Evolutionary conservation across 768 basidiomycete genomes (phyloP), one percentile per base, ranked within the genome.

Genomic region (Leucocoprinus birnbaumii): DNA sequence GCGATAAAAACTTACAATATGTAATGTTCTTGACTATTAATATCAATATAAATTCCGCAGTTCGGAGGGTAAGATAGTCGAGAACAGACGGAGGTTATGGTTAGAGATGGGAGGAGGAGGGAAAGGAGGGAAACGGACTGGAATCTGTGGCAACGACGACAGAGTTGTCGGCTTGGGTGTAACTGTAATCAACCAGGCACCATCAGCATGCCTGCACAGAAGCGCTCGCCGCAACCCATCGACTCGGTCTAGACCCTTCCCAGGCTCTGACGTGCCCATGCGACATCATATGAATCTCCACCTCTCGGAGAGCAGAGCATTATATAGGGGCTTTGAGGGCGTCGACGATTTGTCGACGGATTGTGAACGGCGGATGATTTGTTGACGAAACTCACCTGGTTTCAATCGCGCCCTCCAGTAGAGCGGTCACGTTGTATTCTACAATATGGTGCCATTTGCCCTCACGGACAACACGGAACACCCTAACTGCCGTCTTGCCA

Each of bases 121-220:
- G 24, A 21, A n/a, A 48, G 25, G 26, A 48, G n/a, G 16, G n/a
- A 24, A 22, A 74, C 87, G 63, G 62, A 92, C 91, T 86, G 1
- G 91, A 91, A 71, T 98, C 95, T 1, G 94, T 98, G 2, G 95
- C 87, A 2, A 98, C 92, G 9, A 97, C 79, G 9, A 87, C 83
- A 2, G 80, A 80, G 71, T 98, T 98, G 65, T 98, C 92, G 0
- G 90, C 92, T 60, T 91, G 61, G 3, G 91, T 96, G 69, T 89
- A 98, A 62, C 91, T 91, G 43, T 49, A 21, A 37, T 24, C 25
- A 35, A 7, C 16, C 19, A 53, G 44, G 43, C 10, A 51, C 38
- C 9, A 40, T 48, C 42, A 47, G 45, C 26, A 31, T 11, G 7
- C 19, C 31, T 18, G 10, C 42, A 26, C n/a, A 10, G 4, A 51